These are phyloP conservation scores for Pseudoperonospora humuli DNA, from an alignment of 352 stramenopile genomes.

Conservation along the genomic window DNA sequence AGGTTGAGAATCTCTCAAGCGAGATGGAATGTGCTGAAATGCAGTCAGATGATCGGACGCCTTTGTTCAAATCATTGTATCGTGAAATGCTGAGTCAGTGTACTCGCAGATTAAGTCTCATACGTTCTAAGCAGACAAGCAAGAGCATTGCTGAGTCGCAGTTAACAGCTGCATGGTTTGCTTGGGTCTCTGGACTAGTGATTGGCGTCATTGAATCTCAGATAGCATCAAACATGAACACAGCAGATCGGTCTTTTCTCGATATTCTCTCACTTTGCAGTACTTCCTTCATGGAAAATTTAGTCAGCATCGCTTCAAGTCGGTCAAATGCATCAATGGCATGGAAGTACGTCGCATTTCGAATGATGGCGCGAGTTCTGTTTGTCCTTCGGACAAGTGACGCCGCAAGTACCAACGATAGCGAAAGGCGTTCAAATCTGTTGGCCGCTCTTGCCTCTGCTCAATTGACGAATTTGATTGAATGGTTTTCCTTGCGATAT, in stretches of 20 bases:
- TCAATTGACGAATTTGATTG: constrained; percentile 19
- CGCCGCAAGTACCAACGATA: too few species aligned
- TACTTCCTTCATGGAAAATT: constrained; percentile 21
- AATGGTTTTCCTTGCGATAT: constrained; percentile 26
- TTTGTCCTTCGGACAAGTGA: background rate
- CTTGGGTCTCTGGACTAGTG: constrained; percentile 27
- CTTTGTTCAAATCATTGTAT: constrained; percentile 23
- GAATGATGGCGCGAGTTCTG: constrained; percentile 20
- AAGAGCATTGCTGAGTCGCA: constrained; percentile 8
- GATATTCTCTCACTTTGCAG: constrained; percentile 11
- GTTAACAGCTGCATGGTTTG: constrained; percentile 17
- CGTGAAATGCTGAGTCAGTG: constrained; percentile 16
- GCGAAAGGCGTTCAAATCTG: too few species aligned
- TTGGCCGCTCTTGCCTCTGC: constrained; percentile 2
- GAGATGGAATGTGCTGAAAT: background rate
- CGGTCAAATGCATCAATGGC: constrained; percentile 1
- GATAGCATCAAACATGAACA: background rate
- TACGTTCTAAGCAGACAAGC: background rate
- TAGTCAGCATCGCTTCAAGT: constrained; percentile 17
- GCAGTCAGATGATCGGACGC: background rate
- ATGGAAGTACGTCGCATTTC: constrained; percentile 30
- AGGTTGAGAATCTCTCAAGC: background rate
- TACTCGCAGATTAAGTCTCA: constrained; percentile 3
- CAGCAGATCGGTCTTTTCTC: background rate
- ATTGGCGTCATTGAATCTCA: constrained; percentile 6